These are phyloP conservation scores for Graphilbum sp. DNA, from an alignment of 2,329 filamentous ascomycete species.

Conservation along the genomic window DNA sequence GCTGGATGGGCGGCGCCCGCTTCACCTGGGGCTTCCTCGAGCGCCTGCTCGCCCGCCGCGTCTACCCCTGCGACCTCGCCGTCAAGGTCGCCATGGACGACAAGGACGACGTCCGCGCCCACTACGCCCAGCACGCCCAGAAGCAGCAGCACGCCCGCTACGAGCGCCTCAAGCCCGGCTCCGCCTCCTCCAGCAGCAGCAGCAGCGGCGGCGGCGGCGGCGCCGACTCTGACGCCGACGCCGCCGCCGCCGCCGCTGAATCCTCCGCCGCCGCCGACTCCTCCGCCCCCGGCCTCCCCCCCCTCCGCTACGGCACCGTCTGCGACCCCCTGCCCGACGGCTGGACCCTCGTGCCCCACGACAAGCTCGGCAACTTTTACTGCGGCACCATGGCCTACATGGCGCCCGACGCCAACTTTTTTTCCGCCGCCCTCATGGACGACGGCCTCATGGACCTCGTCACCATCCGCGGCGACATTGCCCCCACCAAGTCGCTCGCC, in stretches of 20 bases:
- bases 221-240: neutral
- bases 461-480: constrained; percentile 60
- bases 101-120: constrained; percentile 57
- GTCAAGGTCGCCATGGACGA: constrained; percentile 66
- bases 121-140: constrained; percentile 31
- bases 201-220: neutral
- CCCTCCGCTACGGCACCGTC: constrained; percentile 63
- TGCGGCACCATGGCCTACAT: constrained; percentile 91
- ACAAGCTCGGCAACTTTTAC: constrained; percentile 83
- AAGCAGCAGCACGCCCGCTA: neutral
- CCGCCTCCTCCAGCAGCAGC: neutral
- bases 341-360: constrained; percentile 59
- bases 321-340: constrained; percentile 58
- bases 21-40: constrained; percentile 78
- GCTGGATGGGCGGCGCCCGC: constrained; percentile 79
- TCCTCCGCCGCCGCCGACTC: neutral
- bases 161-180: constrained; percentile 2
- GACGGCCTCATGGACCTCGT: constrained; percentile 82
- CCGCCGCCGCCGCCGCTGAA: neutral
- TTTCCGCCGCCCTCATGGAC: constrained; percentile 61
- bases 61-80: constrained; percentile 81
- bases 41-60: constrained; percentile 55
- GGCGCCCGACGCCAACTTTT: constrained; percentile 77
- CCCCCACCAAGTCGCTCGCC: constrained; percentile 46
- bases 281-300: constrained; percentile 34